A percentile compares a stretch with the other conserved stretches of the same genome.
Conservation (phyloP, 352 stramenopile species). For the Phytopythium montanum region DNA sequence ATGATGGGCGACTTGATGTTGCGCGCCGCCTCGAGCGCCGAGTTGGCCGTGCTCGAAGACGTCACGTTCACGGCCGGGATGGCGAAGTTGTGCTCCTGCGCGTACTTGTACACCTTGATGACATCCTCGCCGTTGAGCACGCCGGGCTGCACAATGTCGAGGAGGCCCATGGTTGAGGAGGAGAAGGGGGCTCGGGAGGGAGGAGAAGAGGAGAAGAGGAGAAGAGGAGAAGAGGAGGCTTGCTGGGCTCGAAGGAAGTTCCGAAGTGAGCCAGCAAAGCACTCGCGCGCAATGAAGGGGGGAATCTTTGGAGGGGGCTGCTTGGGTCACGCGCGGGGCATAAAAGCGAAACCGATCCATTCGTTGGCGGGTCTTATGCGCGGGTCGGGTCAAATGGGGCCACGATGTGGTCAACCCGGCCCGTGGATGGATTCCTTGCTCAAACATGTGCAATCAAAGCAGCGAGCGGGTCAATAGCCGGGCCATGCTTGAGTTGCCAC, state of each 20-base stretch:
- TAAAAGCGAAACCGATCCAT: constrained; percentile 9
- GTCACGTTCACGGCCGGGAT: constrained; percentile 98
- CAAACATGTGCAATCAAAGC: constrained; percentile 12
- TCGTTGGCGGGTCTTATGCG: neutral
- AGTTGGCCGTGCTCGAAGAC: constrained; percentile 95
- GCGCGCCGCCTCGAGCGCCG: constrained; percentile 94
- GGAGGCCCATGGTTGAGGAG: constrained; percentile 60
- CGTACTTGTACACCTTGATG: constrained; percentile 91
- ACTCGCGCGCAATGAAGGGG: neutral
- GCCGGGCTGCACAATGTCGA: constrained; percentile 81
- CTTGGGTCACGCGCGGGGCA: constrained; percentile 9
- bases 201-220: neutral
- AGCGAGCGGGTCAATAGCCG: neutral
- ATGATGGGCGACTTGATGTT: constrained; percentile 97
- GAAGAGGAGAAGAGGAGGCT: constrained; percentile 5
- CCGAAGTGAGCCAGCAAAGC: constrained; percentile 22
- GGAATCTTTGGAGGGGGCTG: constrained; percentile 10
- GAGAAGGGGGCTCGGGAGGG: neutral
- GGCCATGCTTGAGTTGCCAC: neutral
- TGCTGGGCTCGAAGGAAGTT: constrained; percentile 26
- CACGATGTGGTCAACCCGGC: too few relatives aligned
- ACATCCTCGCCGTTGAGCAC: constrained; percentile 88
- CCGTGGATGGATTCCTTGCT: neutral
- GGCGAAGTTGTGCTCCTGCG: constrained; percentile 93
- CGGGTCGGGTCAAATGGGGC: constrained; percentile 4